phyloP scores from a whole-genome alignment of 2,329 filamentous ascomycete species.

The Alternaria solani region DNA sequence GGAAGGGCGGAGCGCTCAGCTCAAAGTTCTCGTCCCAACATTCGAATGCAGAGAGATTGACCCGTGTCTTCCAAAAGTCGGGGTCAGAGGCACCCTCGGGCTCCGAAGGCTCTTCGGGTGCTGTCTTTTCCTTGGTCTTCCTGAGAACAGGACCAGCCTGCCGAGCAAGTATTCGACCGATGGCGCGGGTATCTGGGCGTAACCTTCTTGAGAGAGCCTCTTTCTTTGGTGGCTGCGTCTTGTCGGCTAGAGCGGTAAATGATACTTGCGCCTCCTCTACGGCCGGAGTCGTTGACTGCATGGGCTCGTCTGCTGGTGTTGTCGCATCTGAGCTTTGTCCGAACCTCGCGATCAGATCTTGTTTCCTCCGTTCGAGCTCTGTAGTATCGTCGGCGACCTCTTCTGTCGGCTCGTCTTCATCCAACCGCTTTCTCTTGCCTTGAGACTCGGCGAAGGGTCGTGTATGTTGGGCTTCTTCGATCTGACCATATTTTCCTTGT shows the following conservation, averaged over 20 bases:
- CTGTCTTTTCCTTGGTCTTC: constrained; percentile 29
- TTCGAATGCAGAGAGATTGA: constrained; percentile 81
- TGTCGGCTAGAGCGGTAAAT: constrained; percentile 1
- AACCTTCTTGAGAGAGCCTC: constrained; percentile 32
- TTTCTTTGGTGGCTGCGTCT: constrained; percentile 13
- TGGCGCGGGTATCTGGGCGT: constrained; percentile 36
- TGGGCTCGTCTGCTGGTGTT: constrained; percentile 6
- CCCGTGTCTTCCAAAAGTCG: constrained; percentile 76
- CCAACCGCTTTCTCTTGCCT: constrained; percentile 37
- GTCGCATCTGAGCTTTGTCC: constrained; percentile 5
- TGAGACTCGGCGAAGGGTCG: constrained; percentile 16
- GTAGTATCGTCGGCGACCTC: constrained; percentile 13
- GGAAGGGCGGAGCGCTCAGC: constrained; percentile 82
- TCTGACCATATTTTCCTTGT: constrained; percentile 33
- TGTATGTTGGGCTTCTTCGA: background rate
- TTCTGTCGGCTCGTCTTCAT: constrained; percentile 26
- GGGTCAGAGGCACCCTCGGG: constrained; percentile 54
- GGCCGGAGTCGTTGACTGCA: background rate
- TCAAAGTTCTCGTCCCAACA: constrained; percentile 69
- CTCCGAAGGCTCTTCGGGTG: constrained; percentile 29
- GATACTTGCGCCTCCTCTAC: background rate
- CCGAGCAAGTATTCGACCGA: constrained; percentile 42
- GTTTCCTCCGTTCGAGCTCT: constrained; percentile 34
- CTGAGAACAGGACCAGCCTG: constrained; percentile 35
- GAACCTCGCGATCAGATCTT: constrained; percentile 34